Percentiles rank a stretch among this genome's conserved stretches.
Conservation (phyloP, 805 yeast genomes). For the Debaryomyces castellii region DNA sequence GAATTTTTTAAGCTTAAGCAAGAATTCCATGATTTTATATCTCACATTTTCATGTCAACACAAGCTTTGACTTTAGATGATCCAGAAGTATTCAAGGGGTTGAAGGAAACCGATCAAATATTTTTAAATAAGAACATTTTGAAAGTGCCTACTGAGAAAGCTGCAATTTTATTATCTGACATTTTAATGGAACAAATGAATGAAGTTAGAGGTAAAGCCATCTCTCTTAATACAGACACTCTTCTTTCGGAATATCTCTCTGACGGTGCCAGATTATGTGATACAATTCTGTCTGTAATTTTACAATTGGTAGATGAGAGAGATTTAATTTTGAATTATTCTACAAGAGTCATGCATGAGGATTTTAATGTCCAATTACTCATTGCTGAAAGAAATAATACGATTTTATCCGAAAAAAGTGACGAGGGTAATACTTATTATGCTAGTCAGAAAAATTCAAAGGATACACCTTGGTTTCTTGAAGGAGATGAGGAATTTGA, state of each 20-base stretch:
- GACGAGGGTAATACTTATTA: slow-evolving; percentile 36
- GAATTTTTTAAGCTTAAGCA: slow-evolving; percentile 79
- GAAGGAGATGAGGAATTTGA: slow-evolving; percentile 65
- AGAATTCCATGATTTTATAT: slow-evolving; percentile 58
- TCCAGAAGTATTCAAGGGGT: slow-evolving; percentile 69
- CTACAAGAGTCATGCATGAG: slow-evolving; percentile 75
- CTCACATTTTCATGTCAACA: slow-evolving; percentile 61
- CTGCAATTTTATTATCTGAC: slow-evolving; percentile 47
- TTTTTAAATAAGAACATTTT: slow-evolving; percentile 39
- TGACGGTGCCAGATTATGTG: slow-evolving; percentile 34
- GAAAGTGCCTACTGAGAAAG: slow-evolving; percentile 46
- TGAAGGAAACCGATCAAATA: slow-evolving; percentile 54
- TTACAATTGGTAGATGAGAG: slow-evolving; percentile 67
- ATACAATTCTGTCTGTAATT: slow-evolving; percentile 39
- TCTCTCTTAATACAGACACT: slow-evolving; percentile 40
- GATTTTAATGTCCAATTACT: slow-evolving; percentile 62
- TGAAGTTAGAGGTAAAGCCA: slow-evolving; percentile 25
- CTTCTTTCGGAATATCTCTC: slow-evolving; percentile 37
- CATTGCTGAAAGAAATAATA: slow-evolving; percentile 46
- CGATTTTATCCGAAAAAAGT: slow-evolving; percentile 33
- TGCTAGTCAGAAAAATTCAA: slow-evolving; percentile 34
- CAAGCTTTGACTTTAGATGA: slow-evolving; percentile 71
- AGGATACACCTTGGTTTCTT: slow-evolving; percentile 67
- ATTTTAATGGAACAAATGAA: slow-evolving; percentile 49
- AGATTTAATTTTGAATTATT: slow-evolving; percentile 66